phyloP scores from a whole-genome alignment of 352 stramenopile genomes.

The Saprolegnia parasitica region DNA sequence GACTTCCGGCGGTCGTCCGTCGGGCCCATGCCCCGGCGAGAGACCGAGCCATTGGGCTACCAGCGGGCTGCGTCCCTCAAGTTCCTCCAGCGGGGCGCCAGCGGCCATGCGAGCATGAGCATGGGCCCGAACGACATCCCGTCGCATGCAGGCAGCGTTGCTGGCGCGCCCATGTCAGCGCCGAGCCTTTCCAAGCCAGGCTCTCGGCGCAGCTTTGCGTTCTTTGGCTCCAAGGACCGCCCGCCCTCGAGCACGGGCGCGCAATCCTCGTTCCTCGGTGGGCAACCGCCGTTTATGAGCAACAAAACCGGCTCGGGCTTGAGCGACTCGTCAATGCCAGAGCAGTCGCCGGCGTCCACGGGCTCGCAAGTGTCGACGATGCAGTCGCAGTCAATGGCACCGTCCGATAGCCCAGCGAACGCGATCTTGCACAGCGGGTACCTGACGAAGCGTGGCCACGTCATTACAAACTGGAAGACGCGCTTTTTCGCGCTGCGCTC shows the following conservation, averaged over 20 bases:
- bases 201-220: conserved; percentile 25
- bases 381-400: not conserved
- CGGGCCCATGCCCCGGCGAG: not conserved
- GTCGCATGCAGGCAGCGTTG: too few species aligned
- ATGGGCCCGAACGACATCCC: conserved; percentile 16
- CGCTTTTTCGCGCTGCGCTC: conserved; percentile 82
- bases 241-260: not conserved
- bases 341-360: conserved; percentile 6
- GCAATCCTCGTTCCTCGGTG: conserved; percentile 8
- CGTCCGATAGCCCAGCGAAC: not conserved
- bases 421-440: conserved; percentile 42
- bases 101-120: conserved; percentile 5
- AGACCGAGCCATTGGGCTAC: not conserved
- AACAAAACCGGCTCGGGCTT: conserved; percentile 1
- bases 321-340: not conserved
- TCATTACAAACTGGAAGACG: conserved; percentile 89
- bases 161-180: not conserved
- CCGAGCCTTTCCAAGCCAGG: conserved; percentile 5
- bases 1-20: conserved; percentile 12
- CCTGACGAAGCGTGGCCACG: conserved; percentile 80
- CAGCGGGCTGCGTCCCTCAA: not conserved
- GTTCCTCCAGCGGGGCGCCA: not conserved
- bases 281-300: not conserved
- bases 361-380: conserved; percentile 5
- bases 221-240: conserved; percentile 22